Evolutionary conservation across 306 rosid genomes (phyloP), one percentile per base, ranked within the genome.

Genomic region (Urtica urens): DNA sequence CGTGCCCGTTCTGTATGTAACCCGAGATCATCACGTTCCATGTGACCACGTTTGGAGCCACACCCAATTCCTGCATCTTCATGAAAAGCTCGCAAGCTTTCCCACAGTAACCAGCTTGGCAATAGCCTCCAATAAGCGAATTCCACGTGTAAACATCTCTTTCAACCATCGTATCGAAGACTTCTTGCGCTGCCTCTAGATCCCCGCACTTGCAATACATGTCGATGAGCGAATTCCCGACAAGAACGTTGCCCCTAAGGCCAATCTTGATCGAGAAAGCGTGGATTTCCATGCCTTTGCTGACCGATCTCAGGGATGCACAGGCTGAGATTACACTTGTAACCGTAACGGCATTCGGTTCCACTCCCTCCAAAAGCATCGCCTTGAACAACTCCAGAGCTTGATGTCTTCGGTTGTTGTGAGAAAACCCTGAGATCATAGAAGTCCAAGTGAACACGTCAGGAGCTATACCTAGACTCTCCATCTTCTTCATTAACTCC

Each of bases 381-480:
- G 75, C 70, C 52, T 71, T 76, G 40, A 85, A 71, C 60, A 79
- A 68, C 60, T 81, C 79, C 59, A 90, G 56, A 2, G 97, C 86
- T 48, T 59, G 74, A 64, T 48, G 51, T 26, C 65, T 72, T 60
- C 69, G 61, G 45, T 76, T 77, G 34, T 79, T 81, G 30, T 79
- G 92, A 50, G 85, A 59, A 79, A 81, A 81, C 65, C 97, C 95
- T 3, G 95, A 90, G 58, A 90, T 75, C 84, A 90, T 71, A 17
- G 92, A 72, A 59, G 97, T 84, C 97, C 97, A 90, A 58, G 95
- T 84, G 69, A 76, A 84, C 37, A 90, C 95, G 65, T 90, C 97
- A 25, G 97, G 92, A 46, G 51, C 44, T 30, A 79, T 49, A 60
- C 92, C 84, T 57, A 49, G 26, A 68, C 63, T 74, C 60, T 66